Evolutionary conservation across 1,139 yeast genomes (phyloP).

Genomic region (Yamadazyma diospyri): DNA sequence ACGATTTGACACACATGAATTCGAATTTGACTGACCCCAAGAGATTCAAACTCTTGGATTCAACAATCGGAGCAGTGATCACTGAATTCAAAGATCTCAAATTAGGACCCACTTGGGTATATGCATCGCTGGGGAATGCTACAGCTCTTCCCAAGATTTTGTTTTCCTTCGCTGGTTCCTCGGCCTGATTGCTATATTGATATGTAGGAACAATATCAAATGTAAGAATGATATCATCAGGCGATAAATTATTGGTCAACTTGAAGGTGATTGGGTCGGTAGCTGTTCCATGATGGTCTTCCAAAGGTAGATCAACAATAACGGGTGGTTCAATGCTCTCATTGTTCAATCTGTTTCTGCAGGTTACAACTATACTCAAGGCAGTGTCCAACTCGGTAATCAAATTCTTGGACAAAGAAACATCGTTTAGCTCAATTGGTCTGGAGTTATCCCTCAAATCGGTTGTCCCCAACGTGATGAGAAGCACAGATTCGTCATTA

Average conservation of each 20-base stretch:
- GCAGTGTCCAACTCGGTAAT: conserved; percentile 88
- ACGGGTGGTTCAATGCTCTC: conserved; percentile 59
- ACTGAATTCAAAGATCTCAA: conserved; percentile 66
- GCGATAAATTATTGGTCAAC: conserved; percentile 45
- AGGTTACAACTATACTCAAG: conserved; percentile 67
- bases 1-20: conserved; percentile 67
- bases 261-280: conserved; percentile 82
- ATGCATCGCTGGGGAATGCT: conserved; percentile 62
- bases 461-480: conserved; percentile 84
- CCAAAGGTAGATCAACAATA: conserved; percentile 77
- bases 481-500: conserved; percentile 60
- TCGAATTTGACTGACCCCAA: conserved; percentile 80
- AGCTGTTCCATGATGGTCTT: conserved; percentile 71
- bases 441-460: conserved; percentile 60
- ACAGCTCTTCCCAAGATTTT: conserved; percentile 82
- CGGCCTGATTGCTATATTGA: conserved; percentile 29
- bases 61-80: conserved; percentile 76
- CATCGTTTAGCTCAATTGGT: conserved; percentile 70
- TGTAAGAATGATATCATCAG: conserved; percentile 57
- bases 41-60: conserved; percentile 64
- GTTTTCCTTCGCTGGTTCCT: conserved; percentile 19
- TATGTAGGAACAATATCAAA: conserved; percentile 96
- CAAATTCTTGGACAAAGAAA: conserved; percentile 62
- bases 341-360: conserved; percentile 42
- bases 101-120: conserved; percentile 67